phyloP scores from a whole-genome alignment of 1,139 yeast genomes.

The Kodamaea alishanica region DNA sequence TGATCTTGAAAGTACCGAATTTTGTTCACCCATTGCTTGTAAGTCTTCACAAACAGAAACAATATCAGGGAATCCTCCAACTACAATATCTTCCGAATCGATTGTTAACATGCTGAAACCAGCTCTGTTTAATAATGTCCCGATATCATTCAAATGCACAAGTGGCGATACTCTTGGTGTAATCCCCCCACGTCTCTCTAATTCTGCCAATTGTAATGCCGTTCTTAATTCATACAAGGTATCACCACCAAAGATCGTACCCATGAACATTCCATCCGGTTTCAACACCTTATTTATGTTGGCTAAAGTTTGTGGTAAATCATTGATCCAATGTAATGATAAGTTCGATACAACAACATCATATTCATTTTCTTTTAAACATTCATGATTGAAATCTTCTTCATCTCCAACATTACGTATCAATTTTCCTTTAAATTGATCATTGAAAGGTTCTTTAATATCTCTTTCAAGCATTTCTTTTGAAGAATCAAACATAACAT shows the following conservation, averaged over 20 bases:
- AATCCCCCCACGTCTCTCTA: conserved; percentile 75
- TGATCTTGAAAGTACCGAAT: conserved; percentile 60
- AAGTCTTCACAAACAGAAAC: conserved; percentile 65
- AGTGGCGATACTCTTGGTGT: conserved; percentile 80
- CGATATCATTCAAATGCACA: conserved; percentile 75
- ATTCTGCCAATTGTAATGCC: conserved; percentile 74
- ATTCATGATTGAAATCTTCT: conserved; percentile 49
- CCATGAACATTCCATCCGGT: conserved; percentile 83
- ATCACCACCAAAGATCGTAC: conserved; percentile 82
- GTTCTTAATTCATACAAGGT: conserved; percentile 79
- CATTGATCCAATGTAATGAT: conserved; percentile 83
- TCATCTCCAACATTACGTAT: conserved; percentile 63
- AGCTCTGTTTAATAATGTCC: conserved; percentile 66
- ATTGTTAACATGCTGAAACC: conserved; percentile 78
- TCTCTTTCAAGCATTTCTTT: conserved; percentile 52
- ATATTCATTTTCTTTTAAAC: conserved; percentile 41
- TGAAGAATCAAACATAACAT: conserved; percentile 70
- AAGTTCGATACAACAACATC: conserved; percentile 76
- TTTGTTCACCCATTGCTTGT: conserved; percentile 83
- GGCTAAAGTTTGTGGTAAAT: conserved; percentile 60
- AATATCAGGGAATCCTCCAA: conserved; percentile 74
- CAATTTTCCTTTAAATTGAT: conserved; percentile 38
- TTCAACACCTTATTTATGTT: conserved; percentile 60
- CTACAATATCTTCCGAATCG: conserved; percentile 80
- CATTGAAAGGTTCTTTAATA: conserved; percentile 28